Conservation (phyloP, 345 rosid genomes). For the Lepidium sativum region DNA sequence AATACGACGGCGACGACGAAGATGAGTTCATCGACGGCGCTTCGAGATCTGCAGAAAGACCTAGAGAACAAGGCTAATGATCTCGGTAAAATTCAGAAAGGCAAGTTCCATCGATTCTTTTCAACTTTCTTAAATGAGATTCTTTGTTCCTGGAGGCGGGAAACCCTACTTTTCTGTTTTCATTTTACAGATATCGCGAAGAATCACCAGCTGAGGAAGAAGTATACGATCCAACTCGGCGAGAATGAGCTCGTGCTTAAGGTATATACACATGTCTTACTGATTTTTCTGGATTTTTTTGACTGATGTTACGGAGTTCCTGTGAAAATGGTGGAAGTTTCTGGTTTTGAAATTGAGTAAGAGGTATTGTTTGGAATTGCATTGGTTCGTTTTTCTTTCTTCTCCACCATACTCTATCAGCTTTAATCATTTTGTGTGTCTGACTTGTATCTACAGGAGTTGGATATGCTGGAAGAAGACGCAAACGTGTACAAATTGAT, state of each 20-base stretch:
- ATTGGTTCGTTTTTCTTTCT: neutral
- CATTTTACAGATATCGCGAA: constrained; percentile 54
- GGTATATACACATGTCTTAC: constrained; percentile 28
- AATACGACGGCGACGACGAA: neutral
- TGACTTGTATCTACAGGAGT: constrained; percentile 44
- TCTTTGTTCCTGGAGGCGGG: neutral
- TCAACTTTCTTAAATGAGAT: neutral
- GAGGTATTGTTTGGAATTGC: neutral
- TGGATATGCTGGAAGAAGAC: constrained; percentile 76
- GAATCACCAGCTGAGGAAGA: constrained; percentile 89
- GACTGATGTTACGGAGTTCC: neutral
- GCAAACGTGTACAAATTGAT: constrained; percentile 92
- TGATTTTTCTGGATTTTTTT: neutral
- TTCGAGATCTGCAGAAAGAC: constrained; percentile 73
- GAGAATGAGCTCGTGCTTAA: constrained; percentile 96
- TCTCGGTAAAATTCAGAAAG: constrained; percentile 81
- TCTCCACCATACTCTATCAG: neutral
- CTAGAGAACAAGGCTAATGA: constrained; percentile 75
- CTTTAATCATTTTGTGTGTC: neutral
- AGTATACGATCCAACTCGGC: constrained; percentile 89
- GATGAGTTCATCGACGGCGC: constrained; percentile 66
- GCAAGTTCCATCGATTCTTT: constrained; percentile 10
- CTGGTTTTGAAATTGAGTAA: neutral
- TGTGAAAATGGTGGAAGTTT: neutral
- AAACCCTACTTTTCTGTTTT: neutral